A percentile compares a stretch with the other conserved stretches of the same genome.
Conservation (phyloP, 495 filamentous ascomycete genomes). For the Corynascus novoguineensis region DNA sequence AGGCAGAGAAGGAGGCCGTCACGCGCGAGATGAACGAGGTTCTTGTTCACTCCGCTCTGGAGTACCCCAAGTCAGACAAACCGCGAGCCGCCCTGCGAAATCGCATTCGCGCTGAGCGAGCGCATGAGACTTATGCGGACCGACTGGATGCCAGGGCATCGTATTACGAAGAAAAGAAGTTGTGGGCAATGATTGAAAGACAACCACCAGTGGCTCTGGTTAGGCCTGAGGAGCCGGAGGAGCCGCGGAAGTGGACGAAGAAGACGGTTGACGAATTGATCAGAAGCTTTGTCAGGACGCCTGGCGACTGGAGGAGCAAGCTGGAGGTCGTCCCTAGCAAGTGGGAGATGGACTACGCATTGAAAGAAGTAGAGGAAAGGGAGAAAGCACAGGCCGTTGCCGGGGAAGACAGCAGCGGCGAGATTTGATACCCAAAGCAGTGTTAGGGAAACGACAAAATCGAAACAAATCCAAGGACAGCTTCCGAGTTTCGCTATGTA, state of each 20-base stretch:
- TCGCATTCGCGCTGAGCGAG: slow-evolving; percentile 31
- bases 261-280: slow-evolving; percentile 17
- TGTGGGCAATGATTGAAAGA: slow-evolving; percentile 49
- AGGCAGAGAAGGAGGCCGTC: slow-evolving; percentile 16
- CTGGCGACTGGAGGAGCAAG: slow-evolving; percentile 14
- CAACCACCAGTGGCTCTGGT: slow-evolving; percentile 60
- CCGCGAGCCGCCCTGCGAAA: slow-evolving; percentile 18
- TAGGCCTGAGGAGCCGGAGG: slow-evolving; percentile 3
- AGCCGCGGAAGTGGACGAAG: neutral
- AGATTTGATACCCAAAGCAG: slow-evolving; percentile 4
- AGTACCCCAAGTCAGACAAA: slow-evolving; percentile 12
- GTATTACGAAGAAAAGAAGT: slow-evolving; percentile 48
- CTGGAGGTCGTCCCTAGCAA: slow-evolving; percentile 12
- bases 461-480: neutral
- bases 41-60: slow-evolving; percentile 26
- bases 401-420: neutral
- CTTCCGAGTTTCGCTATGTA: neutral
- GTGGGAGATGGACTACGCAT: slow-evolving; percentile 21
- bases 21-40: slow-evolving; percentile 26
- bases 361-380: slow-evolving; percentile 4
- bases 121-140: slow-evolving; percentile 51
- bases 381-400: neutral
- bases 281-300: slow-evolving; percentile 47
- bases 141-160: slow-evolving; percentile 46
- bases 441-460: neutral